These are phyloP conservation scores for Fusarium denticulatum DNA, from an alignment of 2,329 filamentous ascomycete genomes.

Conservation along the genomic window DNA sequence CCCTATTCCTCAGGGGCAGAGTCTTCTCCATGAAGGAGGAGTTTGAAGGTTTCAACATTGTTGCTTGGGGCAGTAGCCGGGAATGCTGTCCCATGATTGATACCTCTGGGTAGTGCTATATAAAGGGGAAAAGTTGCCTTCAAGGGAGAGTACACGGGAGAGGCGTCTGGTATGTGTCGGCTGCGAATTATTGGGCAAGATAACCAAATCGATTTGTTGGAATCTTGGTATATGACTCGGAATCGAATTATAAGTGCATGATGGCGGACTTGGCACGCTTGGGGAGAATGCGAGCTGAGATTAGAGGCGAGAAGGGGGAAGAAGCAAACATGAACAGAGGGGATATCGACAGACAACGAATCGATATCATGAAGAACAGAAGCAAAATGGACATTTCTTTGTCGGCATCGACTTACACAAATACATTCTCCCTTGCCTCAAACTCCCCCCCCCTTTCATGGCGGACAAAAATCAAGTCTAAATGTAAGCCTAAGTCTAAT, in stretches of 20 bases:
- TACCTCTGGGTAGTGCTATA: not conserved
- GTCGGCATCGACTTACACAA: conserved; percentile 4
- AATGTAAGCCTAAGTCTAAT: conserved; percentile 14
- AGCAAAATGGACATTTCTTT: not conserved
- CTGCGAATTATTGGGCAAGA: not conserved
- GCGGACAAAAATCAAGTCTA: not conserved
- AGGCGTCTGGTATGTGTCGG: conserved; percentile 21
- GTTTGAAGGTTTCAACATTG: conserved; percentile 25
- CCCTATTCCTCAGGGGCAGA: conserved; percentile 5
- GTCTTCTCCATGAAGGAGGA: conserved; percentile 20
- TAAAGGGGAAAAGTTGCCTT: not conserved
- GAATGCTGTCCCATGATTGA: not conserved
- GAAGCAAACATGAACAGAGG: not conserved
- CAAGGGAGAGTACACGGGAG: conserved; percentile 15
- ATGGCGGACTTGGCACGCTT: not conserved
- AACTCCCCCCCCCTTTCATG: not conserved
- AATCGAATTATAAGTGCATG: not conserved
- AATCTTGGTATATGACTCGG: conserved; percentile 8
- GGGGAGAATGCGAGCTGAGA: not conserved
- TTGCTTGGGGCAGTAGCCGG: conserved; percentile 4
- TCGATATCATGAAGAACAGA: not conserved
- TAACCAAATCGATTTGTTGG: not conserved
- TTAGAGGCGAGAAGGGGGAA: not conserved
- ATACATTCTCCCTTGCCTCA: conserved; percentile 4
- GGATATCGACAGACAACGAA: not conserved